These are phyloP conservation scores for Didymella keratinophila DNA, from an alignment of 2,329 filamentous ascomycete species.

Conservation along the genomic window DNA sequence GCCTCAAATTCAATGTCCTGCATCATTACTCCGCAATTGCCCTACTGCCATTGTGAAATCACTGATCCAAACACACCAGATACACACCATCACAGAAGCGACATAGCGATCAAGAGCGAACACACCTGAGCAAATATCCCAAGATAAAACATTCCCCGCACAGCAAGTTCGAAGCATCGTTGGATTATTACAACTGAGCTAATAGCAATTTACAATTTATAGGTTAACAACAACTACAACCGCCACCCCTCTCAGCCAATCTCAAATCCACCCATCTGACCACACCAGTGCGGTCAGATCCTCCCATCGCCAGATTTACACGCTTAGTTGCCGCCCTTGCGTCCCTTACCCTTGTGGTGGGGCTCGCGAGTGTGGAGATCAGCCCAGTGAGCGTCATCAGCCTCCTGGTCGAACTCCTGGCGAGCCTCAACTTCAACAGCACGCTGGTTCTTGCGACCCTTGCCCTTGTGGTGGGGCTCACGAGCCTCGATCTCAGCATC, in stretches of 20 bases:
- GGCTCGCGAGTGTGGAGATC: constrained; percentile 22
- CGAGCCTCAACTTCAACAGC: constrained; percentile 8
- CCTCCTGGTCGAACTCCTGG: constrained; percentile 19
- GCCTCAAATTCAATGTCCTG: neutral
- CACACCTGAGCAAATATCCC: neutral
- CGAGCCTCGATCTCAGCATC: constrained; percentile 6
- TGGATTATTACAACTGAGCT: constrained; percentile 4
- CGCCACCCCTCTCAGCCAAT: neutral
- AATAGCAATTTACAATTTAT: constrained; percentile 16
- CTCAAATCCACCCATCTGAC: neutral
- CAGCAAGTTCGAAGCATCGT: neutral
- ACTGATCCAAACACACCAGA: neutral
- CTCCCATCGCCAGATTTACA: neutral
- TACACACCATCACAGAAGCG: neutral
- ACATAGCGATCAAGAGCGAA: neutral
- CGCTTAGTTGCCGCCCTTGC: constrained; percentile 13
- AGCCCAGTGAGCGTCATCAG: constrained; percentile 19
- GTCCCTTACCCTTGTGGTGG: constrained; percentile 31
- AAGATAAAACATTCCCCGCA: neutral
- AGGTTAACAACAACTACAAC: constrained; percentile 5
- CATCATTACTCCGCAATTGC: neutral
- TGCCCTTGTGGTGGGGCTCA: constrained; percentile 22
- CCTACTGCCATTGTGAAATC: neutral
- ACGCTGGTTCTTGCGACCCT: constrained; percentile 17
- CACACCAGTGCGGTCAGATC: constrained; percentile 14